Conservation (phyloP, 345 rosid species). For the Cardiospermum halicacabum region DNA sequence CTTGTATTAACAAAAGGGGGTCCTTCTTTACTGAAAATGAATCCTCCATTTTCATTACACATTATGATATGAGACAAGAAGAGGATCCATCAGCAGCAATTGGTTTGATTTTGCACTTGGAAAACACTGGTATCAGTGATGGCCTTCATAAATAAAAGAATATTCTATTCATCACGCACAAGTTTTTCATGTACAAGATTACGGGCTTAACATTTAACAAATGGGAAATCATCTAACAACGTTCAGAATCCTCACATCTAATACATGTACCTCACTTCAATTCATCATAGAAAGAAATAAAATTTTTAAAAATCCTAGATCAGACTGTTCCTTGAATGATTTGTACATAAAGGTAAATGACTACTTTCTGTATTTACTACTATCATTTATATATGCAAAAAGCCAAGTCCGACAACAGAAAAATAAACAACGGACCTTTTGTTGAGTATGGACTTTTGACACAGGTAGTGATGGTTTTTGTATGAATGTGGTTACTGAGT, state of each 20-base stretch:
- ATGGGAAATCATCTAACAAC: neutral
- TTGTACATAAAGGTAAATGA: neutral
- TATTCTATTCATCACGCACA: slow-evolving; percentile 13
- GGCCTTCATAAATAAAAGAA: slow-evolving; percentile 24
- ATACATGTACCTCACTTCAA: slow-evolving; percentile 7
- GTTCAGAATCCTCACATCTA: neutral
- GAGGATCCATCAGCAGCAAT: too few species aligned
- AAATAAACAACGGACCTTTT: slow-evolving; percentile 8
- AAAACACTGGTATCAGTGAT: neutral
- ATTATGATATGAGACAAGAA: too few species aligned
- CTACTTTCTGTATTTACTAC: neutral
- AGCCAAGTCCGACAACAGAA: slow-evolving; percentile 8
- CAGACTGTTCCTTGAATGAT: slow-evolving; percentile 1
- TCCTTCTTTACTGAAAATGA: too few species aligned
- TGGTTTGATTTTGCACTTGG: too few species aligned
- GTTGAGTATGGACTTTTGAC: slow-evolving; percentile 1
- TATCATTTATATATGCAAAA: neutral
- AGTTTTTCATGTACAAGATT: slow-evolving; percentile 10
- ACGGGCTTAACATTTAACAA: too few species aligned
- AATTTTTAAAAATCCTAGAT: slow-evolving; percentile 8
- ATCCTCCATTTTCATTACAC: too few species aligned
- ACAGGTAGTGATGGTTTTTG: neutral
- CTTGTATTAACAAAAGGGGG: too few species aligned
- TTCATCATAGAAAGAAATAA: slow-evolving; percentile 1
- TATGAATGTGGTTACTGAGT: neutral